A percentile compares a stretch with the other conserved stretches of the same genome.
phyloP scores from a whole-genome alignment of 1,284 basidiomycete species.

The Cryptococcus sp. region DNA sequence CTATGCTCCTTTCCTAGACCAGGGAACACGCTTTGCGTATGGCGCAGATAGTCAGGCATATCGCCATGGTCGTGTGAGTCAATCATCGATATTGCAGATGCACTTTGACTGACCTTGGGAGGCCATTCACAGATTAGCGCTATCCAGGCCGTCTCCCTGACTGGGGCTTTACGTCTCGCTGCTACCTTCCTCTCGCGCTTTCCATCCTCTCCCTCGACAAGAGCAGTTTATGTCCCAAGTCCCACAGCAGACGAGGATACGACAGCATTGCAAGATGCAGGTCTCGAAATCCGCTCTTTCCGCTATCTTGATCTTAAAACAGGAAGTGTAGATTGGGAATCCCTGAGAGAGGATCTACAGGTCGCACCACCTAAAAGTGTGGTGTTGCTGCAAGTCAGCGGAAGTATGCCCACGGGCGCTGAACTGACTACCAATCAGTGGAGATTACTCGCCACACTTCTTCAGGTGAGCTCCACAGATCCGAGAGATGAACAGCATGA shows the following conservation, averaged over 20 bases:
- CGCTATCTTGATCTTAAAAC: conserved; percentile 85
- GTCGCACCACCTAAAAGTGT: conserved; percentile 67
- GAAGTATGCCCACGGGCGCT: conserved; percentile 94
- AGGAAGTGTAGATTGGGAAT: conserved; percentile 80
- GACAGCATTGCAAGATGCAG: conserved; percentile 39
- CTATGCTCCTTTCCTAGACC: conserved; percentile 43
- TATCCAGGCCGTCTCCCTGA: conserved; percentile 91
- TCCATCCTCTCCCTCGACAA: conserved; percentile 21
- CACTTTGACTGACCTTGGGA: not conserved
- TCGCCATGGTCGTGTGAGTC: conserved; percentile 58
- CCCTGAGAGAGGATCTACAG: conserved; percentile 63
- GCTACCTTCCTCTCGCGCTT: conserved; percentile 84
- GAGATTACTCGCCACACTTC: conserved; percentile 62
- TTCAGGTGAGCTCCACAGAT: conserved; percentile 31
- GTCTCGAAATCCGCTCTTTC: conserved; percentile 45
- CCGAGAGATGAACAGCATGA: too few relatives aligned
- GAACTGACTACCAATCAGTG: conserved; percentile 91
- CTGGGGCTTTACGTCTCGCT: conserved; percentile 91
- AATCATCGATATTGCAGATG: not conserved
- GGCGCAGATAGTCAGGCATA: conserved; percentile 67
- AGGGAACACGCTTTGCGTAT: conserved; percentile 44
- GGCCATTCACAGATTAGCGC: conserved; percentile 35
- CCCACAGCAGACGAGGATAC: conserved; percentile 47
- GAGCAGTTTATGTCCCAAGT: conserved; percentile 38
- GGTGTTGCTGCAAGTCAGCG: conserved; percentile 88